Conservation (phyloP, 228 moss, liverwort and hornwort species). For the Sphagnum fallax region DNA sequence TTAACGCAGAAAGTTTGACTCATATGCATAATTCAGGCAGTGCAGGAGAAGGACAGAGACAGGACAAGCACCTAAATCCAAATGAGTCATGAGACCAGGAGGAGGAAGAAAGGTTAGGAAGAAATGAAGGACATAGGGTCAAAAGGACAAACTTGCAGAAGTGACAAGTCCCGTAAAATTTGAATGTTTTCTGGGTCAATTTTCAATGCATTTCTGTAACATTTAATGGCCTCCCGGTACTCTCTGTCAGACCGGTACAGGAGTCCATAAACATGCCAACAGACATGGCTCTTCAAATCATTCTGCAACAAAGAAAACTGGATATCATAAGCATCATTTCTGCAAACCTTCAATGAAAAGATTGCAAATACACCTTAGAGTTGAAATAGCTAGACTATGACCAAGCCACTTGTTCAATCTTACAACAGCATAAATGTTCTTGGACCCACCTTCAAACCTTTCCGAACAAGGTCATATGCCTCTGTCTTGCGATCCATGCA, state of each 20-base stretch:
- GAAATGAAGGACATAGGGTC: too few species aligned
- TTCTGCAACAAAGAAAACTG: slow-evolving; percentile 30
- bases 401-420: too few species aligned
- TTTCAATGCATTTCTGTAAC: slow-evolving; percentile 83
- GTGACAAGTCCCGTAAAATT: slow-evolving; percentile 88
- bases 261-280: slow-evolving; percentile 98
- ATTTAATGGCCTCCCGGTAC: slow-evolving; percentile 96
- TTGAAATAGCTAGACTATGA: too few species aligned
- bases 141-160: slow-evolving; percentile 48
- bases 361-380: too few species aligned
- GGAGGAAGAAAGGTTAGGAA: too few species aligned
- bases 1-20: too few species aligned
- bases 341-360: too few species aligned
- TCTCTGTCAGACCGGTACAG: slow-evolving; percentile 95
- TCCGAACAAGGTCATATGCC: slow-evolving; percentile 91
- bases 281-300: slow-evolving; percentile 97
- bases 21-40: too few species aligned
- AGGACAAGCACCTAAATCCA: too few species aligned
- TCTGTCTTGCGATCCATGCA: slow-evolving; percentile 95
- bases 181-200: slow-evolving; percentile 96
- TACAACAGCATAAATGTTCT: too few species aligned
- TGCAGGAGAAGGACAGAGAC: too few species aligned
- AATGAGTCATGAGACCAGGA: too few species aligned
- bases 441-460: slow-evolving; percentile 64
- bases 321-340: neutral